Evolutionary conservation across 106 monocot genomes (phyloP).

Genomic region (Cymbidium sinense): DNA sequence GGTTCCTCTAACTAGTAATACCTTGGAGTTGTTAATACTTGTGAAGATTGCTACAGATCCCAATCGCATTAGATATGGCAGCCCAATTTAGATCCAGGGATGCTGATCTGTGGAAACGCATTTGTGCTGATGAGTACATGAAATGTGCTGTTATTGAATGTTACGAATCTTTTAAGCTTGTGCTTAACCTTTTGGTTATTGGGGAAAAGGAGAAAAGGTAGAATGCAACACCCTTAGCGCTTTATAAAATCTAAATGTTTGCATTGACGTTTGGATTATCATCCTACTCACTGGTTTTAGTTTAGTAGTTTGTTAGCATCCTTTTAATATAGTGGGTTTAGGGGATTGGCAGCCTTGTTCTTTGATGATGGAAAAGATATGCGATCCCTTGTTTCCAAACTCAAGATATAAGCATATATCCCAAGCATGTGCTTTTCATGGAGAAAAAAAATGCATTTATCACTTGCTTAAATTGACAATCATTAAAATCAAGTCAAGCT

Average conservation of each 20-base stretch:
- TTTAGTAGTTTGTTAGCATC: too few species aligned
- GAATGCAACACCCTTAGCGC: background rate
- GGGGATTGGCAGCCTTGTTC: too few species aligned
- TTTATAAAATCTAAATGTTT: conserved; percentile 5
- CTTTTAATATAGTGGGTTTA: too few species aligned
- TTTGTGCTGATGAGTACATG: conserved; percentile 97
- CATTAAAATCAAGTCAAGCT: too few species aligned
- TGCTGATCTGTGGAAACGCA: conserved; percentile 90
- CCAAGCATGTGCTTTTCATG: too few species aligned
- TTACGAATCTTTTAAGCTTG: conserved; percentile 94
- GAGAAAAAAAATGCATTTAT: too few species aligned
- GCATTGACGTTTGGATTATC: conserved; percentile 35
- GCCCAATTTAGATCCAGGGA: conserved; percentile 78
- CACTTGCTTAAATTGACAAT: too few species aligned
- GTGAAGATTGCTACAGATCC: conserved; percentile 59
- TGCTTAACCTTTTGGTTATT: conserved; percentile 76
- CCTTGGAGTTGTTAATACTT: conserved; percentile 2
- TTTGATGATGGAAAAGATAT: too few species aligned
- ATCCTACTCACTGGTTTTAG: too few species aligned
- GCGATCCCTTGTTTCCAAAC: too few species aligned
- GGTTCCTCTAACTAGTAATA: conserved; percentile 5
- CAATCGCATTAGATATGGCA: conserved; percentile 94
- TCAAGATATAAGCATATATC: too few species aligned
- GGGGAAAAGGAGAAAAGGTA: conserved; percentile 97
- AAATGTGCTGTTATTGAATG: conserved; percentile 98